phyloP scores from a whole-genome alignment of 2,329 filamentous ascomycete genomes.

The Knufia fluminis region DNA sequence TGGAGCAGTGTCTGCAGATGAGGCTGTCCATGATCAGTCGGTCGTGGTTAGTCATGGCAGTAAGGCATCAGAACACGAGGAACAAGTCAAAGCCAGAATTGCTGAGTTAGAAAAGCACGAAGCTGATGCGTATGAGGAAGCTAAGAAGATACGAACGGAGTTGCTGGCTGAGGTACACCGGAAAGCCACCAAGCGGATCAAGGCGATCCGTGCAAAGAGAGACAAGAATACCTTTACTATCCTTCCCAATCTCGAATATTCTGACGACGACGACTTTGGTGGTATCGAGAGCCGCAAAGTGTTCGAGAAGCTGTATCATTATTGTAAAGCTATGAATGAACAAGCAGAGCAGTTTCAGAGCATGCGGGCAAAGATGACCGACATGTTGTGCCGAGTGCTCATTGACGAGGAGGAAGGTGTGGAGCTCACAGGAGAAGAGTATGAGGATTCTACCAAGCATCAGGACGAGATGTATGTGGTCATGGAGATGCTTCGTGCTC shows the following conservation, averaged over 20 bases:
- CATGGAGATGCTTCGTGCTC: conserved; percentile 64
- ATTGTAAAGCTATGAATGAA: conserved; percentile 58
- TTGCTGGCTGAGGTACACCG: conserved; percentile 53
- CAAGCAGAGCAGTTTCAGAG: conserved; percentile 63
- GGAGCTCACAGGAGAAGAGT: conserved; percentile 80
- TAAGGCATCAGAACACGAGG: conserved; percentile 31
- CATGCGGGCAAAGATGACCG: conserved; percentile 65
- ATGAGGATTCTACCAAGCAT: conserved; percentile 73
- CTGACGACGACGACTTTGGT: conserved; percentile 41
- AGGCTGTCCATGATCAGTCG: not conserved
- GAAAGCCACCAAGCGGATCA: conserved; percentile 58
- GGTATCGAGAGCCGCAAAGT: conserved; percentile 66
- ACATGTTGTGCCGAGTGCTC: conserved; percentile 62
- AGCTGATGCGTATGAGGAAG: conserved; percentile 62
- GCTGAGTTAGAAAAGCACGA: conserved; percentile 60
- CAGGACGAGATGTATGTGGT: conserved; percentile 88
- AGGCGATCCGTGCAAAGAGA: conserved; percentile 44
- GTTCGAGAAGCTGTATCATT: conserved; percentile 54
- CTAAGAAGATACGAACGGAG: conserved; percentile 68
- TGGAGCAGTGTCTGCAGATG: not conserved
- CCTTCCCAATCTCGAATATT: conserved; percentile 51
- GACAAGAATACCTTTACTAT: conserved; percentile 47
- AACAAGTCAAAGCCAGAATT: conserved; percentile 24
- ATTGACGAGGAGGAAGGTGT: conserved; percentile 71
- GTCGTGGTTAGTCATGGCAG: conserved; percentile 38